Percentiles rank a stretch among this genome's conserved stretches.
Conservation (phyloP, 2,329 filamentous ascomycete genomes). For the Exutisphaerella laricina region DNA sequence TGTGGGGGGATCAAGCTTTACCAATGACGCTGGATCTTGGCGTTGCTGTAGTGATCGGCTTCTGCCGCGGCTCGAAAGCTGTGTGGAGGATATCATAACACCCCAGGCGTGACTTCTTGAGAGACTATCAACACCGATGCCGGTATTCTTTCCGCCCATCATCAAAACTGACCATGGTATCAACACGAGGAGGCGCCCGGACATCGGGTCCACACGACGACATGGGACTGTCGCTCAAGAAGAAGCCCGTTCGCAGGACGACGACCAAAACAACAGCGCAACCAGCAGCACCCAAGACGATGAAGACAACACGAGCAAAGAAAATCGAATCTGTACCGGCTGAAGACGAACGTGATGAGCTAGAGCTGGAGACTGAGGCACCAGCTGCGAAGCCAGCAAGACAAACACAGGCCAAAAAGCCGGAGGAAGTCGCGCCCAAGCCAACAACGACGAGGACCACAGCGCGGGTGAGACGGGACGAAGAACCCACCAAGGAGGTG, state of each 20-base stretch:
- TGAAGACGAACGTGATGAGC: too few species aligned
- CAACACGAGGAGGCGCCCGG: conserved; percentile 31
- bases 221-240: conserved; percentile 22
- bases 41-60: too few species aligned
- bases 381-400: conserved; percentile 8
- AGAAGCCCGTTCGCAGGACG: conserved; percentile 33
- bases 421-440: conserved; percentile 1
- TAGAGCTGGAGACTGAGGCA: conserved; percentile 8
- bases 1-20: too few species aligned
- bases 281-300: conserved; percentile 7
- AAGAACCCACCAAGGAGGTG: conserved; percentile 6
- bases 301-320: conserved; percentile 21
- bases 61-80: not conserved
- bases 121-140: not conserved
- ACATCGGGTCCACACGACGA: conserved; percentile 19
- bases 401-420: conserved; percentile 6
- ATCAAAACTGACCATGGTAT: conserved; percentile 29
- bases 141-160: not conserved
- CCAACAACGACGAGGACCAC: conserved; percentile 5
- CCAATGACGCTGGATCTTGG: too few species aligned
- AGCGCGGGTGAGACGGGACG: conserved; percentile 13
- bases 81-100: not conserved
- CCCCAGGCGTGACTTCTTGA: conserved; percentile 1
- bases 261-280: conserved; percentile 21
- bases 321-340: conserved; percentile 16